Evolutionary conservation across 192 early-diverging fungal species (phyloP).

Genomic region (Coemansia sp.): DNA sequence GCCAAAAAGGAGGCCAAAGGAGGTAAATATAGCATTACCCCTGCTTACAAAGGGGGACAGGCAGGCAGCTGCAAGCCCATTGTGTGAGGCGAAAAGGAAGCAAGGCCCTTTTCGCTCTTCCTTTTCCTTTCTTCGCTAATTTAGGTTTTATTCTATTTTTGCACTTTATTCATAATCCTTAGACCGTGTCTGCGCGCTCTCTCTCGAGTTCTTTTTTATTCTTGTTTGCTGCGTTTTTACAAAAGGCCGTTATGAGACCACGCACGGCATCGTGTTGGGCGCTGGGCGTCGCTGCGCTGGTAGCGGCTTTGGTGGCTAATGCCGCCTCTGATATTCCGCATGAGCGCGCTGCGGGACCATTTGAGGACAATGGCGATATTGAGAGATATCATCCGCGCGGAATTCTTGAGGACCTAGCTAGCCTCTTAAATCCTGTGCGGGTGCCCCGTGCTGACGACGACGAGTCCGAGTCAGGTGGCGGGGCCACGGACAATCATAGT

Average conservation of each 20-base stretch:
- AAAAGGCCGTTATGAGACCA: slow-evolving; percentile 11
- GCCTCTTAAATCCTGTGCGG: slow-evolving; percentile 2
- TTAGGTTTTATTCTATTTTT: not conserved
- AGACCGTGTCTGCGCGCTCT: slow-evolving; percentile 6
- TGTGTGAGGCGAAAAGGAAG: not conserved
- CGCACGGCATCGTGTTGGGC: slow-evolving; percentile 20
- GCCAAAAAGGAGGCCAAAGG: not conserved
- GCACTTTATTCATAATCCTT: not conserved
- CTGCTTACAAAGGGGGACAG: not conserved
- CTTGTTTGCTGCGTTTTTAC: not conserved
- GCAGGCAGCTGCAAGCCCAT: not conserved
- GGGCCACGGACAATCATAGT: not conserved
- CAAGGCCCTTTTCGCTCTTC: not conserved
- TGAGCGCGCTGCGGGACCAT: not conserved
- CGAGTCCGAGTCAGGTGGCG: not conserved
- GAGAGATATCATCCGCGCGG: slow-evolving; percentile 9
- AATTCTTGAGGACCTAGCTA: slow-evolving; percentile 14
- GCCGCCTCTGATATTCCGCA: not conserved
- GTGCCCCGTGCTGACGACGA: not conserved
- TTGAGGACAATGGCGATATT: not conserved
- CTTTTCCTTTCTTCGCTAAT: not conserved
- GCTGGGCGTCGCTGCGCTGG: slow-evolving; percentile 28
- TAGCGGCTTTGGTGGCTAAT: not conserved
- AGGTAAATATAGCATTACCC: not conserved
- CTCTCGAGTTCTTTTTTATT: not conserved